Evolutionary conservation across 2,329 filamentous ascomycete genomes (phyloP).

Genomic region (Stenocarpella maydis): DNA sequence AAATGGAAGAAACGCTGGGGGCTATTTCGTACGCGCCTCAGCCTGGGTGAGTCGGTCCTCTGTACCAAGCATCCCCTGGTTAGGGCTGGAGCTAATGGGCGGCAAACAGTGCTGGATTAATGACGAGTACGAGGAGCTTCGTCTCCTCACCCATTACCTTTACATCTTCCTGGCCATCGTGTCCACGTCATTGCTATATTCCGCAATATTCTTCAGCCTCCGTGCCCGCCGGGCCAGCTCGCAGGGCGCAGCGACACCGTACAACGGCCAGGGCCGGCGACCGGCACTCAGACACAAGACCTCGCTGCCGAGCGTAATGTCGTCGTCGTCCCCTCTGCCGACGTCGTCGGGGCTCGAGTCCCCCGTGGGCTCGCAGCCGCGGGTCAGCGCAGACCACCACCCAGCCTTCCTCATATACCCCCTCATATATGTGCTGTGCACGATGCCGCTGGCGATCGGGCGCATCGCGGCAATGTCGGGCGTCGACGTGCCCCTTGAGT

Average conservation of each 20-base stretch:
- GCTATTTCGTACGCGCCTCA: conserved; percentile 61
- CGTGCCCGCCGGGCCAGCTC: conserved; percentile 36
- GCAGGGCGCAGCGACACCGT: not conserved
- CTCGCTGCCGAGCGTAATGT: conserved; percentile 22
- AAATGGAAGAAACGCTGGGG: conserved; percentile 41
- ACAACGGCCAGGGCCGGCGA: not conserved
- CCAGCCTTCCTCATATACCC: conserved; percentile 67
- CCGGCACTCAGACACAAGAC: conserved; percentile 16
- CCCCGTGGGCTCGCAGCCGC: not conserved
- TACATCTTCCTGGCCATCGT: conserved; percentile 62
- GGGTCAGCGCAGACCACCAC: conserved; percentile 39
- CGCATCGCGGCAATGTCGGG: conserved; percentile 65
- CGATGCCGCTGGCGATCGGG: conserved; percentile 66
- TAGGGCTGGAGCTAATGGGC: not conserved
- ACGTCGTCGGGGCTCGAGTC: not conserved
- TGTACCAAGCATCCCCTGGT: not conserved
- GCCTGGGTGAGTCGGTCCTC: conserved; percentile 54
- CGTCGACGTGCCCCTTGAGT: conserved; percentile 52
- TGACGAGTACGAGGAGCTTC: conserved; percentile 56
- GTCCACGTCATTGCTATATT: conserved; percentile 48
- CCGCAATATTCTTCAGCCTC: conserved; percentile 47
- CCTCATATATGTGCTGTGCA: conserved; percentile 68
- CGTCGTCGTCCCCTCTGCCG: not conserved
- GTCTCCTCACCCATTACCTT: conserved; percentile 68
- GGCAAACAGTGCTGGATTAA: conserved; percentile 67